A percentile compares a stretch with the other conserved stretches of the same genome.
Evolutionary conservation across 768 basidiomycete genomes (phyloP).

Genomic region (Boletus rex-veris): DNA sequence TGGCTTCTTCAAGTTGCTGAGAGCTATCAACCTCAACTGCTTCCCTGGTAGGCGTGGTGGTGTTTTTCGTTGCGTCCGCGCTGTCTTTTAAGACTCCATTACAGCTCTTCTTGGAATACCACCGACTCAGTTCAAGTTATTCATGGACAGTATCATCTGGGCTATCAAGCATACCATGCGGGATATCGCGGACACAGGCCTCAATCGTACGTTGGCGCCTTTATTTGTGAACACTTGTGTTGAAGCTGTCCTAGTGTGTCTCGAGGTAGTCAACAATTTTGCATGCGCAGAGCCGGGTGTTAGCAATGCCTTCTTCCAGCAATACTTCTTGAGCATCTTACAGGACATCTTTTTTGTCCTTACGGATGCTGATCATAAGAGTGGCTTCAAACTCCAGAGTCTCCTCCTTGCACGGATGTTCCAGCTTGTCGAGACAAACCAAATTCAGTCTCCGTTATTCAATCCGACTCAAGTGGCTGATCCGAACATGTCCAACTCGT

Average conservation of each 20-base stretch:
- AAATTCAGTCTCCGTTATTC: constrained; percentile 79
- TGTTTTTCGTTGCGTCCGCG: not conserved
- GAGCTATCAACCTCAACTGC: constrained; percentile 88
- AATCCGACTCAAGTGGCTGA: constrained; percentile 72
- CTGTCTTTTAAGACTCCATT: not conserved
- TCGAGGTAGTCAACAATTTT: constrained; percentile 96
- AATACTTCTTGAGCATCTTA: constrained; percentile 88
- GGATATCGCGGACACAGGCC: constrained; percentile 90
- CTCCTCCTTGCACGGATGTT: constrained; percentile 91
- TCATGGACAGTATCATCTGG: constrained; percentile 99
- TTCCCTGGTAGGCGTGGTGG: constrained; percentile 78
- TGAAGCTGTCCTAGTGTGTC: constrained; percentile 57
- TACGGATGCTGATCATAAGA: constrained; percentile 98
- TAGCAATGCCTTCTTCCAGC: constrained; percentile 92
- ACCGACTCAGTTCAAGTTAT: constrained; percentile 91
- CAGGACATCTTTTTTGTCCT: constrained; percentile 97
- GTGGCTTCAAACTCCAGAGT: constrained; percentile 94
- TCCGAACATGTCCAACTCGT: constrained; percentile 68
- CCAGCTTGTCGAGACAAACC: constrained; percentile 81
- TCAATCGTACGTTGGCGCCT: constrained; percentile 52
- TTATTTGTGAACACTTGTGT: not conserved
- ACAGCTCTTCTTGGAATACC: constrained; percentile 77
- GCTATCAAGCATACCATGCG: constrained; percentile 99
- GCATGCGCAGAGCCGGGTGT: constrained; percentile 74
- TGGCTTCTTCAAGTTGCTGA: constrained; percentile 94